Evolutionary conservation across 371 early-diverging fungal genomes (phyloP).

Genomic region (Mortierella sp.): DNA sequence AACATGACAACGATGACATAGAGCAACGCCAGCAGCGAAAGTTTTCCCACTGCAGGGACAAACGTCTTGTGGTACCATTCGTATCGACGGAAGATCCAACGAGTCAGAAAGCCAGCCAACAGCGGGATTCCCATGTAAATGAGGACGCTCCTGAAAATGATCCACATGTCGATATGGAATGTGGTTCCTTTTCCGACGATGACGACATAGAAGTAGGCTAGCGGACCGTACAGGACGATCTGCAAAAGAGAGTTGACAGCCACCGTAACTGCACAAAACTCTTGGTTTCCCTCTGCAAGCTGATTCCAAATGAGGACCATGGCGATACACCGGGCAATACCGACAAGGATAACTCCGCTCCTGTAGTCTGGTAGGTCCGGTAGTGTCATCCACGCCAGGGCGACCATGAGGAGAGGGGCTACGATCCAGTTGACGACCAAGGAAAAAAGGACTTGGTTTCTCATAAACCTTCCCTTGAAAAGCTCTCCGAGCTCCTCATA

Average conservation of each 20-base stretch:
- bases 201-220: constrained; percentile 70
- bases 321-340: constrained; percentile 64
- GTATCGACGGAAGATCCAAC: constrained; percentile 58
- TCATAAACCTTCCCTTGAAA: constrained; percentile 58
- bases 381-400: constrained; percentile 79
- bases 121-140: constrained; percentile 83
- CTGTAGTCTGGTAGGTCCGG: constrained; percentile 79
- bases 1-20: constrained; percentile 85
- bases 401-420: constrained; percentile 80
- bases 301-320: constrained; percentile 76
- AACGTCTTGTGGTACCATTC: constrained; percentile 73
- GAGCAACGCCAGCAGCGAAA: constrained; percentile 72
- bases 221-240: constrained; percentile 74
- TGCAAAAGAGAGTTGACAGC: constrained; percentile 81
- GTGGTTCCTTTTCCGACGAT: constrained; percentile 61
- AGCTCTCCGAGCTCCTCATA: constrained; percentile 68
- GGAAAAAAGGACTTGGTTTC: constrained; percentile 67
- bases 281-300: constrained; percentile 74
- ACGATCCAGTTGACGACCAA: constrained; percentile 77
- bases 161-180: constrained; percentile 67
- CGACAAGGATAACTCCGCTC: constrained; percentile 82
- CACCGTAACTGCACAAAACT: constrained; percentile 79
- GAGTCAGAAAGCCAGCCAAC: constrained; percentile 70
- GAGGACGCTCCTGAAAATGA: constrained; percentile 70
- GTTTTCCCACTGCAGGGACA: constrained; percentile 66